phyloP scores from a whole-genome alignment of 1,284 basidiomycete genomes.

The Trichosporon inkin region DNA sequence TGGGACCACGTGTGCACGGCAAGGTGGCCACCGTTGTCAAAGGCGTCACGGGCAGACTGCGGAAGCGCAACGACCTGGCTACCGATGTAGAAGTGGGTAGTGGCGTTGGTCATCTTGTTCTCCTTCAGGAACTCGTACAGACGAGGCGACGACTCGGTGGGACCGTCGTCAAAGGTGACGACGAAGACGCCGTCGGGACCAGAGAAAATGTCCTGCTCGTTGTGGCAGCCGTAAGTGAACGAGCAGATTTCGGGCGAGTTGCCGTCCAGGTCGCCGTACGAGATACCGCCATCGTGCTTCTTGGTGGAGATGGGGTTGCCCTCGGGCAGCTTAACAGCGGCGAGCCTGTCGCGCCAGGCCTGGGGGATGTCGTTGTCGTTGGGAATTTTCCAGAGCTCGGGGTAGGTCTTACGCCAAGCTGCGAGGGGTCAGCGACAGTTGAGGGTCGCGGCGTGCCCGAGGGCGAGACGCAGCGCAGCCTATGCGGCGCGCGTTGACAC shows the following conservation, averaged over 20 bases:
- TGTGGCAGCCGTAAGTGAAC: conserved; percentile 44
- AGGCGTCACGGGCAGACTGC: conserved; percentile 26
- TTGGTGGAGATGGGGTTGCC: conserved; percentile 28
- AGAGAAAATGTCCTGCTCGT: conserved; percentile 31
- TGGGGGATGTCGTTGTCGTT: conserved; percentile 23
- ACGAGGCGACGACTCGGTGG: conserved; percentile 52
- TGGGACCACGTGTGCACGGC: conserved; percentile 57
- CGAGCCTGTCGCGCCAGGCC: conserved; percentile 30
- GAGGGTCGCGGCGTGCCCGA: not conserved
- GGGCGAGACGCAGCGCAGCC: too few species aligned
- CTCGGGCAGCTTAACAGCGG: conserved; percentile 14
- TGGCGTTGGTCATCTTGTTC: conserved; percentile 51
- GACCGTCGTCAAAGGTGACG: conserved; percentile 55
- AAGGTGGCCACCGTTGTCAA: conserved; percentile 41
- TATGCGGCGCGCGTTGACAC: not conserved
- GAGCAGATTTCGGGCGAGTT: conserved; percentile 41
- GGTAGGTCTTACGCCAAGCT: conserved; percentile 25
- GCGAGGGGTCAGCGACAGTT: conserved; percentile 3
- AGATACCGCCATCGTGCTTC: conserved; percentile 7
- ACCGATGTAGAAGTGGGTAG: conserved; percentile 54
- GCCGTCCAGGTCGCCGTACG: conserved; percentile 28
- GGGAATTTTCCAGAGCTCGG: conserved; percentile 13
- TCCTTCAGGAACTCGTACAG: conserved; percentile 54
- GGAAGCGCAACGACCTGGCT: conserved; percentile 24
- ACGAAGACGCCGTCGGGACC: conserved; percentile 40